phyloP scores from a whole-genome alignment of 495 filamentous ascomycete species.

The Staphylotrichum longicolle region DNA sequence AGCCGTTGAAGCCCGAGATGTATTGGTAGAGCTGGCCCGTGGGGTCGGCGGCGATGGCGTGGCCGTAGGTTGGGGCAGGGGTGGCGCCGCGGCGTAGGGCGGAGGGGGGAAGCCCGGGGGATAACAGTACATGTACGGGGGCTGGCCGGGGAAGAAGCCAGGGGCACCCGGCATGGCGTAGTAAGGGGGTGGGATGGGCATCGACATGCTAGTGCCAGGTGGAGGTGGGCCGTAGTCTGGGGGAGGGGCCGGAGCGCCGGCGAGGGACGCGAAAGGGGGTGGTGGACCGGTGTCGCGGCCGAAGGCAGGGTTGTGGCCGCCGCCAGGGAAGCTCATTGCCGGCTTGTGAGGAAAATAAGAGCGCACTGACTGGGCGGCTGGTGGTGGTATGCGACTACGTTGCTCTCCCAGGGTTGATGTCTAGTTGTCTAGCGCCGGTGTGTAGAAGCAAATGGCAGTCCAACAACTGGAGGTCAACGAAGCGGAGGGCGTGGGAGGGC shows the following conservation, averaged over 20 bases:
- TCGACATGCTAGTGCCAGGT: slow-evolving; percentile 11
- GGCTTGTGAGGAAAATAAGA: neutral
- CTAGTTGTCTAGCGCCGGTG: neutral
- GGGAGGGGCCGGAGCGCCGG: slow-evolving; percentile 7
- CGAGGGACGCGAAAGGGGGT: slow-evolving; percentile 18
- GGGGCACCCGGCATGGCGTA: neutral
- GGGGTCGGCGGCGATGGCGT: slow-evolving; percentile 14
- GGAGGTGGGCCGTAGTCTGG: slow-evolving; percentile 10
- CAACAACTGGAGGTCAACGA: neutral
- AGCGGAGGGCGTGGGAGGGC: neutral
- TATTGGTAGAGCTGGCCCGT: slow-evolving; percentile 20
- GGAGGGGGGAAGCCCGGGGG: neutral
- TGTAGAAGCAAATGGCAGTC: neutral
- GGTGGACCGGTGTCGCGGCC: slow-evolving; percentile 30
- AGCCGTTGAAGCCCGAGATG: slow-evolving; percentile 23
- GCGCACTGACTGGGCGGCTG: no score
- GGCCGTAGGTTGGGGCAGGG: slow-evolving; percentile 10
- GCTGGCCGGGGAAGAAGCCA: neutral
- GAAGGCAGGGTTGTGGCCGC: slow-evolving; percentile 29
- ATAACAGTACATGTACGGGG: neutral
- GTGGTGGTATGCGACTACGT: no score
- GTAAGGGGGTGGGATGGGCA: slow-evolving; percentile 1
- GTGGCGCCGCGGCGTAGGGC: neutral
- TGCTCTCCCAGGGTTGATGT: no score
- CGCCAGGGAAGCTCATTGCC: slow-evolving; percentile 12